Evolutionary conservation across 169 alveolate species (phyloP).

Genomic region (Plasmodium gaboni): DNA sequence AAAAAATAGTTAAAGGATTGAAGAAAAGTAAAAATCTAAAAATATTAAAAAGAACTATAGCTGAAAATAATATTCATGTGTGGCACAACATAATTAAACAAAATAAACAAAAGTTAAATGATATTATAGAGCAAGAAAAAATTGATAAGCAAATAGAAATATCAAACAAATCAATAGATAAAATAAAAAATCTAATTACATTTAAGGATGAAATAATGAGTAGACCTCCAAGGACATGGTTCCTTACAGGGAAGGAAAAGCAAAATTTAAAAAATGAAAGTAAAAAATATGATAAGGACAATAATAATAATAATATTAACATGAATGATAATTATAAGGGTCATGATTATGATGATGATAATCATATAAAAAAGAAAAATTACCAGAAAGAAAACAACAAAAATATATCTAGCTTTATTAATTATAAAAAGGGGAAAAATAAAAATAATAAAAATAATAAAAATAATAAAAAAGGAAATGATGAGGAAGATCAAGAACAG

Average conservation of each 20-base stretch:
- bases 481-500: neutral
- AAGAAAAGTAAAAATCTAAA: conserved; percentile 58
- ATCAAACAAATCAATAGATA: conserved; percentile 83
- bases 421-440: neutral
- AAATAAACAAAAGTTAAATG: conserved; percentile 80
- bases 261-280: conserved; percentile 29
- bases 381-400: conserved; percentile 23
- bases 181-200: conserved; percentile 80
- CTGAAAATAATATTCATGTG: conserved; percentile 70
- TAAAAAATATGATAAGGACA: conserved; percentile 7
- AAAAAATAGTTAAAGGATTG: conserved; percentile 83
- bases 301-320: neutral
- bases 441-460: neutral
- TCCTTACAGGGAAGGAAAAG: conserved; percentile 73
- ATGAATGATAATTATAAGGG: conserved; percentile 7
- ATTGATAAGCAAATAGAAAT: conserved; percentile 82
- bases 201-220: conserved; percentile 86
- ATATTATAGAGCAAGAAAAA: conserved; percentile 82
- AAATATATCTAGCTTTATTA: neutral
- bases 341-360: conserved; percentile 50
- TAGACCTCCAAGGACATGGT: conserved; percentile 82
- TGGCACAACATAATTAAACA: conserved; percentile 78
- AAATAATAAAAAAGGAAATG: neutral
- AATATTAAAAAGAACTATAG: conserved; percentile 55
- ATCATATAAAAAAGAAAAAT: conserved; percentile 54